Conservation (phyloP, 2,329 filamentous ascomycete species). For the Calonectria pseudoreteaudii region DNA sequence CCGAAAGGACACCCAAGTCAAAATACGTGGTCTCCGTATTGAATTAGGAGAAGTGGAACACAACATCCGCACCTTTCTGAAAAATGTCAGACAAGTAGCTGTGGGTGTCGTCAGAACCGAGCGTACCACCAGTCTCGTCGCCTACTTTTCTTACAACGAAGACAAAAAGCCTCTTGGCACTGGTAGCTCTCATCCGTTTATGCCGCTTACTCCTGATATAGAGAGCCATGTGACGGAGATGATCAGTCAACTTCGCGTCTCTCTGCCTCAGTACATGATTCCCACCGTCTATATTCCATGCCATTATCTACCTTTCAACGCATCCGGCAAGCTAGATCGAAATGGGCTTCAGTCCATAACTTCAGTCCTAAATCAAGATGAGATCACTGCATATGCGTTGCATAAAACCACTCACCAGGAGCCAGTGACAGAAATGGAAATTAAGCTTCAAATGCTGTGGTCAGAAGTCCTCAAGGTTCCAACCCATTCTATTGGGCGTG, state of each 20-base stretch:
- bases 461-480: slow-evolving; percentile 48
- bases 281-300: slow-evolving; percentile 29
- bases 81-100: slow-evolving; percentile 2
- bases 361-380: slow-evolving; percentile 19
- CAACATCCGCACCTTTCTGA: slow-evolving; percentile 10
- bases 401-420: neutral
- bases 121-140: slow-evolving; percentile 1
- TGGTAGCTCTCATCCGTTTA: slow-evolving; percentile 1
- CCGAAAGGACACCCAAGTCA: slow-evolving; percentile 69
- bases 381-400: neutral
- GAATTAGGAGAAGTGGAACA: slow-evolving; percentile 54
- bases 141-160: slow-evolving; percentile 10
- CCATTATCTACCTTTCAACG: slow-evolving; percentile 25
- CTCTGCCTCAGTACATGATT: slow-evolving; percentile 34
- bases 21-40: slow-evolving; percentile 67
- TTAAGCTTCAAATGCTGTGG: slow-evolving; percentile 51
- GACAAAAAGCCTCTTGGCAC: neutral
- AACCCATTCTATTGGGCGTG: slow-evolving; percentile 49
- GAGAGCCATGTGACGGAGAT: neutral
- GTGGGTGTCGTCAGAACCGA: slow-evolving; percentile 16
- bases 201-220: neutral
- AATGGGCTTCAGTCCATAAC: neutral
- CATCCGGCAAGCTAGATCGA: slow-evolving; percentile 31
- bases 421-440: slow-evolving; percentile 21
- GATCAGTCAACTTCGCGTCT: neutral